A percentile compares a stretch with the other conserved stretches of the same genome.
phyloP scores from a whole-genome alignment of 129 eudicot genomes.

The Escallonia herrerae region DNA sequence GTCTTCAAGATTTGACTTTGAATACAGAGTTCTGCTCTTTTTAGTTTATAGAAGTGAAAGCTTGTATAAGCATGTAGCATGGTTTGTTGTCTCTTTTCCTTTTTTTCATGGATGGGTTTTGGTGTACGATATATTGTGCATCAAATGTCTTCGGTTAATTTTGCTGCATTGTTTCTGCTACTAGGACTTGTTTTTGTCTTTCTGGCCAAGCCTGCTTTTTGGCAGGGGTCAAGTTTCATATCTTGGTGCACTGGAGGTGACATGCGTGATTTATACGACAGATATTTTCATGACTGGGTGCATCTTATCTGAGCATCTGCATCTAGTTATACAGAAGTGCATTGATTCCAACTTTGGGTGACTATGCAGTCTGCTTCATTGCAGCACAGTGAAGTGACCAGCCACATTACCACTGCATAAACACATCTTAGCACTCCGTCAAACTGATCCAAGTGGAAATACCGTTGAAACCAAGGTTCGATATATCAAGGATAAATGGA shows the following conservation, averaged over 20 bases:
- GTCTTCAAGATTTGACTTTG: background rate
- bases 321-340: too few relatives aligned
- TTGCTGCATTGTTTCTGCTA: background rate
- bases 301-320: too few relatives aligned
- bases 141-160: background rate
- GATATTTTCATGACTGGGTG: background rate
- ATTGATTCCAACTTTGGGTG: too few relatives aligned
- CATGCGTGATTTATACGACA: background rate
- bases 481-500: too few relatives aligned
- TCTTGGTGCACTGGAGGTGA: background rate
- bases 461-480: too few relatives aligned
- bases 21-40: constrained; percentile 10
- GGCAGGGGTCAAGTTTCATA: background rate
- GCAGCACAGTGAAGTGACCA: too few relatives aligned
- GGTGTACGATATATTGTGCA: background rate
- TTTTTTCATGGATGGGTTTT: background rate
- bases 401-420: too few relatives aligned
- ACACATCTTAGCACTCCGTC: too few relatives aligned
- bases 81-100: background rate
- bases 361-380: too few relatives aligned
- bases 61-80: background rate
- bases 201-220: background rate
- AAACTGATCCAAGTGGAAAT: too few relatives aligned
- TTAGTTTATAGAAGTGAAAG: background rate
- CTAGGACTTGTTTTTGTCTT: background rate